Evolutionary conservation across 306 rosid species (phyloP).

Genomic region (Castanospermum australe): DNA sequence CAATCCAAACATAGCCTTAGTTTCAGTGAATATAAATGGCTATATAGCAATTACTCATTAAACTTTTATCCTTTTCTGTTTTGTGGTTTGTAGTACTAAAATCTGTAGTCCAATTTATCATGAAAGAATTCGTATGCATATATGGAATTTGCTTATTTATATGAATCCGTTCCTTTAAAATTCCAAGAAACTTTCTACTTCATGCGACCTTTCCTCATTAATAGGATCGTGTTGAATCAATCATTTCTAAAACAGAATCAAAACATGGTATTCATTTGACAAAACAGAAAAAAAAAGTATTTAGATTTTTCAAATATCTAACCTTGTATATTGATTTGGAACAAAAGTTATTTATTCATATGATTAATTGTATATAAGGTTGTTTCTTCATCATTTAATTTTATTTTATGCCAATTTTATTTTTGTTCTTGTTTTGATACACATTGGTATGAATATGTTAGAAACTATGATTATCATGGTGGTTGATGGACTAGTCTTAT

Average conservation of each 20-base stretch:
- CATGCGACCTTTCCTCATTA: no score
- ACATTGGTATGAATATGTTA: neutral
- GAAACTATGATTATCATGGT: neutral
- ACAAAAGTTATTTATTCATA: neutral
- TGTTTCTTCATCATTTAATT: neutral
- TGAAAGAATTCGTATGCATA: no score
- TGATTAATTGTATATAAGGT: neutral
- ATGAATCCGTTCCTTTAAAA: no score
- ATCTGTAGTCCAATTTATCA: no score
- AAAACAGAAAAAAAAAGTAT: neutral
- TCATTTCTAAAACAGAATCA: no score
- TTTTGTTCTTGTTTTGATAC: constrained; percentile 1
- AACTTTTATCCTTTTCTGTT: no score
- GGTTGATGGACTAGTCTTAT: neutral
- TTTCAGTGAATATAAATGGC: neutral
- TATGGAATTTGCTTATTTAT: no score
- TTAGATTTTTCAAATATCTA: neutral
- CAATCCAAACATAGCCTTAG: no score
- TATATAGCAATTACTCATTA: neutral
- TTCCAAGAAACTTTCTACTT: no score
- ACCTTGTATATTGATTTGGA: neutral
- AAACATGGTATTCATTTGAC: neutral
- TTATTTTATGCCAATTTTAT: neutral
- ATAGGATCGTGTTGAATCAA: no score
- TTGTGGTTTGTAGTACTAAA: no score